Evolutionary conservation across 2,329 filamentous ascomycete species (phyloP).

Genomic region (Aspergillus eucalypticola): DNA sequence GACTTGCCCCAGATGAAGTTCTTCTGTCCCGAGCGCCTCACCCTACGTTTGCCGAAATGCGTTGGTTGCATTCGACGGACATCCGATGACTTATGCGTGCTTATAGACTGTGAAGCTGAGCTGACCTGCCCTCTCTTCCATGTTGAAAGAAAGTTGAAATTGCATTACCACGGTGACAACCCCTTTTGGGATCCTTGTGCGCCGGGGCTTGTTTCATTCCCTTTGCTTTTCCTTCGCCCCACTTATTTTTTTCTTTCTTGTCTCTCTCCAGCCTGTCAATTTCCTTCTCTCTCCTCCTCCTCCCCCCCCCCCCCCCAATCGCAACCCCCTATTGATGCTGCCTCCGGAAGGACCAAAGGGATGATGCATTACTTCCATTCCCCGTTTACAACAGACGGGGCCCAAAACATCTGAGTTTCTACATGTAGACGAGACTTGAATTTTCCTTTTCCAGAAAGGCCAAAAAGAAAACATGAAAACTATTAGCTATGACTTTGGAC

Average conservation of each 20-base stretch:
- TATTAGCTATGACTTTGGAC: not conserved
- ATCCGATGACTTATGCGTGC: not conserved
- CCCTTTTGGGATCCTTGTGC: not conserved
- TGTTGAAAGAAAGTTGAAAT: slow-evolving; percentile 4
- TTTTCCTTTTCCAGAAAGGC: not conserved
- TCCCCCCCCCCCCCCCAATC: too few relatives aligned
- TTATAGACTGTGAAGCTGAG: slow-evolving; percentile 3
- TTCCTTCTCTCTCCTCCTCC: not conserved
- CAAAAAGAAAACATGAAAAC: not conserved
- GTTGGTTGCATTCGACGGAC: not conserved
- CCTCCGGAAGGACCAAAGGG: slow-evolving; percentile 10
- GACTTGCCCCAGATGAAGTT: not conserved
- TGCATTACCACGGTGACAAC: not conserved
- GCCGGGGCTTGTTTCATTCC: not conserved
- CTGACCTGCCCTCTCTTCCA: not conserved
- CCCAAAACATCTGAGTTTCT: not conserved
- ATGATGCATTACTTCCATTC: slow-evolving; percentile 4
- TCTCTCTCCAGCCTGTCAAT: not conserved
- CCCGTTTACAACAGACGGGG: not conserved
- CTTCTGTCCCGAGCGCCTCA: not conserved
- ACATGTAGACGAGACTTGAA: slow-evolving; percentile 11
- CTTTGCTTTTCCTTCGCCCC: not conserved
- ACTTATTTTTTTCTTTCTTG: not conserved
- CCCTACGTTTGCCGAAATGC: not conserved
- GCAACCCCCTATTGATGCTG: not conserved